Conservation (phyloP, 768 basidiomycete species). For the Harrya chromipes region DNA sequence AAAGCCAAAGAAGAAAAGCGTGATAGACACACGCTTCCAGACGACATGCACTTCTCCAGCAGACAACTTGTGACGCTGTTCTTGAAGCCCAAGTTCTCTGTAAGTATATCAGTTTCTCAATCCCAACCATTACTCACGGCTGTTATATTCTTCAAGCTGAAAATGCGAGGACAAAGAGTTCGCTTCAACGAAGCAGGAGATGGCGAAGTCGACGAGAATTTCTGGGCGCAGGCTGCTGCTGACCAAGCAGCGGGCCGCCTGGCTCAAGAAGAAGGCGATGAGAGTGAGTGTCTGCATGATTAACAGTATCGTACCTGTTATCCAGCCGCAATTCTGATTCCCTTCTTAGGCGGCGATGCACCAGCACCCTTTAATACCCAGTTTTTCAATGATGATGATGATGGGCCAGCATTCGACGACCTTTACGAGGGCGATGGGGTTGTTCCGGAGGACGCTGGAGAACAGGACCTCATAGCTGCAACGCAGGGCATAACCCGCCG, state of each 20-base stretch:
- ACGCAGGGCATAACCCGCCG: conserved; percentile 76
- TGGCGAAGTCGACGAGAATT: conserved; percentile 92
- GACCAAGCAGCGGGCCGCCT: conserved; percentile 64
- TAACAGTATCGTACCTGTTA: background rate
- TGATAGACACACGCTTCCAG: conserved; percentile 79
- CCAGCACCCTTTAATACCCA: conserved; percentile 87
- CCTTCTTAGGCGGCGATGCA: conserved; percentile 40
- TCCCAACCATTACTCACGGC: conserved; percentile 1
- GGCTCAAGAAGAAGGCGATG: conserved; percentile 56
- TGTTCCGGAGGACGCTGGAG: conserved; percentile 57
- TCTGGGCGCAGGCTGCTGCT: conserved; percentile 95
- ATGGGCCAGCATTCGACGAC: conserved; percentile 69
- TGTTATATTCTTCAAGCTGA: conserved; percentile 51
- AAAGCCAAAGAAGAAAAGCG: conserved; percentile 57
- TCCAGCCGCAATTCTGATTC: conserved; percentile 8
- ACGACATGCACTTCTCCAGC: conserved; percentile 97
- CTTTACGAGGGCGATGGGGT: conserved; percentile 41
- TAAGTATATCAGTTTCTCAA: conserved; percentile 39
- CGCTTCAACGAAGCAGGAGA: conserved; percentile 57
- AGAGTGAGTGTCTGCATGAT: conserved; percentile 43
- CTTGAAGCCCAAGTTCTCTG: conserved; percentile 93
- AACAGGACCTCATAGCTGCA: conserved; percentile 84
- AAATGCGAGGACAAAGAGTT: conserved; percentile 78
- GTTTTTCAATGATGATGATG: conserved; percentile 95
- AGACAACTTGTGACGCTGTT: conserved; percentile 88